phyloP scores from a whole-genome alignment of 352 stramenopile genomes.

The Phytopythium sindhum region DNA sequence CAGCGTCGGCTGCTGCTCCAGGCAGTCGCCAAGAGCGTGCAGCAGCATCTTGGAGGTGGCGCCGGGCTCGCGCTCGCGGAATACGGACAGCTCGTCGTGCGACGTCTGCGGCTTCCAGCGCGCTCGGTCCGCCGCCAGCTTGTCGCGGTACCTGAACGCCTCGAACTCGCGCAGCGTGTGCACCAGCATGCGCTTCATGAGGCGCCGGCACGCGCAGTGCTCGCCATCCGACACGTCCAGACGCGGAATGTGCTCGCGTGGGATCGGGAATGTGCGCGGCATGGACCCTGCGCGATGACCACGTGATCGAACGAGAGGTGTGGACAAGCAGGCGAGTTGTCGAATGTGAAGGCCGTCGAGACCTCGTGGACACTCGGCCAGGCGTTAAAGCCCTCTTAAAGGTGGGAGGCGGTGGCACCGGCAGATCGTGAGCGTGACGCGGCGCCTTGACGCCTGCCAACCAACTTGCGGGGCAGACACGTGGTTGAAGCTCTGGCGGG shows the following conservation, averaged over 20 bases:
- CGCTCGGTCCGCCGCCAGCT: constrained; percentile 21
- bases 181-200: constrained; percentile 32
- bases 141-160: constrained; percentile 17
- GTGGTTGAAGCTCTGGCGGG: background rate
- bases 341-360: background rate
- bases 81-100: constrained; percentile 39
- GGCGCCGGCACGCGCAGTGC: constrained; percentile 21
- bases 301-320: background rate
- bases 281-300: constrained; percentile 9
- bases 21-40: constrained; percentile 18
- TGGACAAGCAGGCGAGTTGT: constrained; percentile 3
- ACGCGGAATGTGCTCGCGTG: constrained; percentile 28
- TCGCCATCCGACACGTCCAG: constrained; percentile 31
- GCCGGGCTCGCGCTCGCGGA: constrained; percentile 32
- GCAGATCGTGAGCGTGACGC: background rate
- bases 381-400: too few relatives aligned
- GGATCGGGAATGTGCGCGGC: constrained; percentile 36
- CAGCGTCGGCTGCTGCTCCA: constrained; percentile 15
- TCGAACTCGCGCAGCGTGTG: constrained; percentile 44
- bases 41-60: constrained; percentile 19
- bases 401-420: background rate
- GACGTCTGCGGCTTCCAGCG: constrained; percentile 37
- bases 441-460: background rate
- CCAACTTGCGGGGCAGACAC: background rate
- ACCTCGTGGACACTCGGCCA: too few relatives aligned